Evolutionary conservation across 23 red algal genomes (phyloP).

Genomic region (Gracilaria gracilis): DNA sequence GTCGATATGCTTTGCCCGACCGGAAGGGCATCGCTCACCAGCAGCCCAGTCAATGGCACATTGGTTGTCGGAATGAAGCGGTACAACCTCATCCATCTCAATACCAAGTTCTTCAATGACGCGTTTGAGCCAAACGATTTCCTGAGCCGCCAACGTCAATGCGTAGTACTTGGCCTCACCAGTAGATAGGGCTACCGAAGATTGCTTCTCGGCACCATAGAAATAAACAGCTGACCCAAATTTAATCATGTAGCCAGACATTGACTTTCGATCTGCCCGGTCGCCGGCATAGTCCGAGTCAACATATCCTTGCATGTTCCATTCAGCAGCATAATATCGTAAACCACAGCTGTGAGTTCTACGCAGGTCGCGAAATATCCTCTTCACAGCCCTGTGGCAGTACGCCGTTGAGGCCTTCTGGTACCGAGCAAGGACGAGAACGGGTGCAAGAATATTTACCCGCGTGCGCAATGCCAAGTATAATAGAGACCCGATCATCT

Average conservation of each 20-base stretch:
- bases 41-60: background rate
- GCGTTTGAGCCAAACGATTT: background rate
- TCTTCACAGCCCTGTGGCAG: background rate
- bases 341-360: background rate
- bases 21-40: background rate
- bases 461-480: no score
- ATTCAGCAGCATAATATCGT: background rate
- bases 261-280: conserved; percentile 18
- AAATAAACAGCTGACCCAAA: background rate
- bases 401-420: background rate
- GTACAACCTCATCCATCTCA: background rate
- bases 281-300: conserved; percentile 55
- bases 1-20: conserved; percentile 19
- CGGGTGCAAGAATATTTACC: background rate
- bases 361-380: background rate
- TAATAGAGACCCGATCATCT: no score
- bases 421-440: background rate
- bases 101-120: background rate
- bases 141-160: background rate
- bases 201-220: conserved; percentile 32
- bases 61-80: background rate
- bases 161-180: conserved; percentile 35
- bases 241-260: conserved; percentile 25
- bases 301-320: background rate
- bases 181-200: background rate